phyloP scores from a whole-genome alignment of 2,329 filamentous ascomycete genomes.

The Stagonosporopsis chrysanthemi region DNA sequence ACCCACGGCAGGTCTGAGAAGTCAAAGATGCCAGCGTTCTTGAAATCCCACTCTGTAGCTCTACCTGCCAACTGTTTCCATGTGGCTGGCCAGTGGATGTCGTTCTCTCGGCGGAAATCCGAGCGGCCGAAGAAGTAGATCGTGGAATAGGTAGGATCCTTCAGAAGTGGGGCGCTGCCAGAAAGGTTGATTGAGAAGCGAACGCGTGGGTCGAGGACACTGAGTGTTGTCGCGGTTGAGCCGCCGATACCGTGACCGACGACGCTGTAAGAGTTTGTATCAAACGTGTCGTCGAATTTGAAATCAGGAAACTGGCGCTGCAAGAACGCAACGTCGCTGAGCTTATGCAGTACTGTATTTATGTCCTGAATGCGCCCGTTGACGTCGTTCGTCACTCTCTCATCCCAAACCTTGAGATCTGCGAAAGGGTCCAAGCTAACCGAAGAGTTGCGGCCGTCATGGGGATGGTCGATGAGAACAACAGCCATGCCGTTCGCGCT shows the following conservation, averaged over 20 bases:
- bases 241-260: slow-evolving; percentile 44
- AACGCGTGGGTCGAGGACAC: slow-evolving; percentile 16
- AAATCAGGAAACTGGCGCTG: slow-evolving; percentile 20
- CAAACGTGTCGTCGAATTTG: slow-evolving; percentile 18
- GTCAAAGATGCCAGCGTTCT: slow-evolving; percentile 30
- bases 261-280: slow-evolving; percentile 21
- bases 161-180: slow-evolving; percentile 28
- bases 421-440: slow-evolving; percentile 27
- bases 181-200: slow-evolving; percentile 35
- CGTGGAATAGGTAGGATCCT: slow-evolving; percentile 8
- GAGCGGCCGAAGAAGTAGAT: slow-evolving; percentile 50
- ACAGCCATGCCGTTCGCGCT: slow-evolving; percentile 58
- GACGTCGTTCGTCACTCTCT: slow-evolving; percentile 22
- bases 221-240: slow-evolving; percentile 30
- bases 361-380: slow-evolving; percentile 29
- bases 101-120: slow-evolving; percentile 95
- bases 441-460: slow-evolving; percentile 50
- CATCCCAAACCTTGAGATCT: slow-evolving; percentile 26
- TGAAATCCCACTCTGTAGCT: slow-evolving; percentile 34
- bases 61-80: slow-evolving; percentile 29
- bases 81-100: slow-evolving; percentile 83
- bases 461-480: slow-evolving; percentile 59
- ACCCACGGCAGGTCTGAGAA: slow-evolving; percentile 34
- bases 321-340: slow-evolving; percentile 12
- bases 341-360: slow-evolving; percentile 25